A percentile compares a stretch with the other conserved stretches of the same genome.
These are phyloP conservation scores for Aspergillus sp. DNA, from an alignment of 2,329 filamentous ascomycete genomes.

Conservation along the genomic window DNA sequence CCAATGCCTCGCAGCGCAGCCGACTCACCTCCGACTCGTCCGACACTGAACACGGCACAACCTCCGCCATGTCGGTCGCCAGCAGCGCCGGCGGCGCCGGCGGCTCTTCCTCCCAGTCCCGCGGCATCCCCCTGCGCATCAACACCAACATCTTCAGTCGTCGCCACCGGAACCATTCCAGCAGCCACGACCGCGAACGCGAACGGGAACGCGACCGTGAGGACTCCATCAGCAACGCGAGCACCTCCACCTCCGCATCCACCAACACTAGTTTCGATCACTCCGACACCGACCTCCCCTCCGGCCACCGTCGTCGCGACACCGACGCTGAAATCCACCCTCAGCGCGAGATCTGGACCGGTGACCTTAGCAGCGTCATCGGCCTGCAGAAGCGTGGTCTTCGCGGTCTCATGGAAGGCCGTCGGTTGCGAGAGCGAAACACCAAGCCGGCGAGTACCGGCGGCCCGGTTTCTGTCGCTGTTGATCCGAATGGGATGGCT, in stretches of 20 bases:
- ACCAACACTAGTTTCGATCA: conserved; percentile 39
- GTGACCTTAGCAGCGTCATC: conserved; percentile 78
- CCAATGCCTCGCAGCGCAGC: conserved; percentile 27
- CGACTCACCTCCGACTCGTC: conserved; percentile 38
- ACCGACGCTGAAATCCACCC: conserved; percentile 31
- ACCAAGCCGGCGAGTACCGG: conserved; percentile 30
- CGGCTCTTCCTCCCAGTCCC: conserved; percentile 19
- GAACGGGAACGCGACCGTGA: conserved; percentile 32
- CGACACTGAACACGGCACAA: conserved; percentile 37
- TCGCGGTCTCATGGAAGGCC: conserved; percentile 89
- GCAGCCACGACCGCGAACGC: conserved; percentile 7
- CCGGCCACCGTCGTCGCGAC: conserved; percentile 41
- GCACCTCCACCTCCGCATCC: conserved; percentile 39
- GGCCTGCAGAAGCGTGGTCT: conserved; percentile 92
- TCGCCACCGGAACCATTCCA: conserved; percentile 18
- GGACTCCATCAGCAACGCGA: conserved; percentile 41
- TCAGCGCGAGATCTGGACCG: conserved; percentile 69
- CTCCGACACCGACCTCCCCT: conserved; percentile 42
- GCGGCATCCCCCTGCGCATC: conserved; percentile 39
- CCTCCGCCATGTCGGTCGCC: conserved; percentile 24
- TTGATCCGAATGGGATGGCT: not conserved
- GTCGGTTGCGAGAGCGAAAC: conserved; percentile 75
- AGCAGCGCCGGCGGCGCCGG: conserved; percentile 27
- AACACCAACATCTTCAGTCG: conserved; percentile 37
- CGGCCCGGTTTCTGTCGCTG: not conserved